phyloP scores from a whole-genome alignment of 1,139 yeast genomes.

The Candida gigantensis region DNA sequence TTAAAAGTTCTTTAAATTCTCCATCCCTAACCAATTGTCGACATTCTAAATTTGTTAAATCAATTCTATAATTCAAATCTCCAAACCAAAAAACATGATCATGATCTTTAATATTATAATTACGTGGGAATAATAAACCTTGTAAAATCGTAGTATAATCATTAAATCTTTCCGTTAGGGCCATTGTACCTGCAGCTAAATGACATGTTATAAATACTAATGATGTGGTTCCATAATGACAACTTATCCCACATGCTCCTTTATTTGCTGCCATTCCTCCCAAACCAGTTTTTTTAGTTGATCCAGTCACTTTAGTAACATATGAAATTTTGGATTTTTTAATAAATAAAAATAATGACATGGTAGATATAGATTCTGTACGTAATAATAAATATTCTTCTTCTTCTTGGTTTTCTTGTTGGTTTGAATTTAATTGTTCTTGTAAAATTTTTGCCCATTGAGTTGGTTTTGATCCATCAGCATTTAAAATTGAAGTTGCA shows the following conservation, averaged over 20 bases:
- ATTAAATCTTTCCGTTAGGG: constrained; percentile 82
- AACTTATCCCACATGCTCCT: constrained; percentile 87
- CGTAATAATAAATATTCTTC: constrained; percentile 42
- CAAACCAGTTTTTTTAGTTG: constrained; percentile 82
- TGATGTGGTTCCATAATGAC: constrained; percentile 72
- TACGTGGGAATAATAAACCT: constrained; percentile 77
- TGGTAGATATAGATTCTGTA: constrained; percentile 47
- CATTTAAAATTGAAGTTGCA: constrained; percentile 76
- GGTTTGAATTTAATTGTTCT: constrained; percentile 55
- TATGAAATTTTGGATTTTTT: constrained; percentile 52
- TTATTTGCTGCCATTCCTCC: constrained; percentile 93
- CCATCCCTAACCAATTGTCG: constrained; percentile 53
- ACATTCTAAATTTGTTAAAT: constrained; percentile 74
- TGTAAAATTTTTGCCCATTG: constrained; percentile 64
- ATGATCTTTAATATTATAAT: constrained; percentile 70
- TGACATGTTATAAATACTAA: constrained; percentile 89
- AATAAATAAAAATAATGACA: constrained; percentile 41
- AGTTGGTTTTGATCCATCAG: constrained; percentile 63
- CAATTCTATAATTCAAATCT: constrained; percentile 87
- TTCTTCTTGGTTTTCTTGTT: constrained; percentile 14
- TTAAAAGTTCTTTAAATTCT: constrained; percentile 55
- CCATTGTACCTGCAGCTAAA: constrained; percentile 88
- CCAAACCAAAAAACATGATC: constrained; percentile 94
- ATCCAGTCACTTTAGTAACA: constrained; percentile 76
- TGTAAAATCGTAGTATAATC: constrained; percentile 81